A percentile compares a stretch with the other conserved stretches of the same genome.
Evolutionary conservation across 495 filamentous ascomycete species (phyloP).

Genomic region (Pyrenula aspistea): DNA sequence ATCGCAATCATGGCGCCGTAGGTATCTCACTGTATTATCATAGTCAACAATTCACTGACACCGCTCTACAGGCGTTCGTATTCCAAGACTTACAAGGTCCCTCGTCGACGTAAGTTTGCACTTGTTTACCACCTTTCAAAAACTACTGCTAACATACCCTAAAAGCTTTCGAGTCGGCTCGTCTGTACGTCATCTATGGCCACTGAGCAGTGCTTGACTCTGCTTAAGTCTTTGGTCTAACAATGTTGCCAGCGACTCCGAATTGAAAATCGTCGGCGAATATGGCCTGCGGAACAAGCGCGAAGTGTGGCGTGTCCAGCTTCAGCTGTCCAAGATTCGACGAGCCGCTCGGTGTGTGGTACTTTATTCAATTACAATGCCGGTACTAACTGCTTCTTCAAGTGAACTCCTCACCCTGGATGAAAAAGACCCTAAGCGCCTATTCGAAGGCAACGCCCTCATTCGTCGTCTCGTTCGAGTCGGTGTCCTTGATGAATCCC

Average conservation of each 20-base stretch:
- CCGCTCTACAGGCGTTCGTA: conserved; percentile 50
- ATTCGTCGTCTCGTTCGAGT: conserved; percentile 99
- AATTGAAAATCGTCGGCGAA: conserved; percentile 98
- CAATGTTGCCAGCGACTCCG: conserved; percentile 68
- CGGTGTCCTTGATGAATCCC: conserved; percentile 98
- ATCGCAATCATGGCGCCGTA: conserved; percentile 43
- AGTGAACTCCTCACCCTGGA: conserved; percentile 99
- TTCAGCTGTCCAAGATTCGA: conserved; percentile 99
- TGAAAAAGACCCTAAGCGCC: conserved; percentile 99
- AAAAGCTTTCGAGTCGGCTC: conserved; percentile 89
- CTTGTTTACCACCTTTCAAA: neutral
- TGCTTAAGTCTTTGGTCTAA: conserved; percentile 73
- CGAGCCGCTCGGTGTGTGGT: conserved; percentile 91
- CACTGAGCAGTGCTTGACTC: conserved; percentile 97
- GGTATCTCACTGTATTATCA: neutral
- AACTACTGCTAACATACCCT: conserved; percentile 17
- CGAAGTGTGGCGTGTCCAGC: conserved; percentile 98
- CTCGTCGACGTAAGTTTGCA: conserved; percentile 47
- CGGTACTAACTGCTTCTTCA: conserved; percentile 10
- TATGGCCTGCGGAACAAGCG: conserved; percentile 99
- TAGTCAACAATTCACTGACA: conserved; percentile 1
- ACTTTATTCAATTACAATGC: conserved; percentile 4
- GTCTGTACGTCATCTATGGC: conserved; percentile 91
- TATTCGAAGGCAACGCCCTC: conserved; percentile 99
- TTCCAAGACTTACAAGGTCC: conserved; percentile 98